Evolutionary conservation across 805 yeast species (phyloP).

Genomic region (Sugiyamaella valdiviana): DNA sequence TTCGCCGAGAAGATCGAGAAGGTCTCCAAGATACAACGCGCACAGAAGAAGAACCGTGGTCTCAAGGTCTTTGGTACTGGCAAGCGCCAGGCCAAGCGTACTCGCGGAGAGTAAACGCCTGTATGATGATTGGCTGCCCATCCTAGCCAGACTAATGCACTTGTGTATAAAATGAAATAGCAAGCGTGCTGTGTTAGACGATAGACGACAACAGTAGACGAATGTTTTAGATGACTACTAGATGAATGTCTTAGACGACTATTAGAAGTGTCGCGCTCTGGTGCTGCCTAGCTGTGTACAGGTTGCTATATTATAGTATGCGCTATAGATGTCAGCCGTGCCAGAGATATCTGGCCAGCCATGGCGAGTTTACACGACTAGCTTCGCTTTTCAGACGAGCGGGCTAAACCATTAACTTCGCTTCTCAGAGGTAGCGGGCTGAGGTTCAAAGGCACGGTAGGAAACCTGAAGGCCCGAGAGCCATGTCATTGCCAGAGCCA

Average conservation of each 20-base stretch:
- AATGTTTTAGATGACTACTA: not conserved
- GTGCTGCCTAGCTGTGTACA: too few relatives aligned
- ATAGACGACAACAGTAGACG: not conserved
- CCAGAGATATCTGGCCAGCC: too few relatives aligned
- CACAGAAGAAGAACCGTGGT: slow-evolving; percentile 99
- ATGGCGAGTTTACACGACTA: too few relatives aligned
- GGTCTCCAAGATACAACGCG: slow-evolving; percentile 99
- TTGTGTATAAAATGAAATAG: not conserved
- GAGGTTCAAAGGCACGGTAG: slow-evolving; percentile 68
- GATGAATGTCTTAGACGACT: not conserved
- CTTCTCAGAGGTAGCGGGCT: slow-evolving; percentile 7
- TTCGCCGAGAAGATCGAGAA: slow-evolving; percentile 93
- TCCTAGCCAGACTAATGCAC: not conserved
- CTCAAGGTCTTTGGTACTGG: slow-evolving; percentile 99
- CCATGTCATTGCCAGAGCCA: slow-evolving; percentile 66
- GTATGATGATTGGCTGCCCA: not conserved
- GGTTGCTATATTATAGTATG: too few relatives aligned
- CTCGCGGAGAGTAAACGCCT: slow-evolving; percentile 21
- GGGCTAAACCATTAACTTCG: too few relatives aligned
- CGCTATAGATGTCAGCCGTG: too few relatives aligned
- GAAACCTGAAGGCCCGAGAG: slow-evolving; percentile 63
- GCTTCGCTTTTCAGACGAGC: too few relatives aligned
- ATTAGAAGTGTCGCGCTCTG: not conserved
- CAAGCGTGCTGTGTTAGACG: not conserved
- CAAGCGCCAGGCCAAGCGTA: slow-evolving; percentile 75